These are phyloP conservation scores for Prinsepia uniflora DNA, from an alignment of 306 rosid species.

Conservation along the genomic window DNA sequence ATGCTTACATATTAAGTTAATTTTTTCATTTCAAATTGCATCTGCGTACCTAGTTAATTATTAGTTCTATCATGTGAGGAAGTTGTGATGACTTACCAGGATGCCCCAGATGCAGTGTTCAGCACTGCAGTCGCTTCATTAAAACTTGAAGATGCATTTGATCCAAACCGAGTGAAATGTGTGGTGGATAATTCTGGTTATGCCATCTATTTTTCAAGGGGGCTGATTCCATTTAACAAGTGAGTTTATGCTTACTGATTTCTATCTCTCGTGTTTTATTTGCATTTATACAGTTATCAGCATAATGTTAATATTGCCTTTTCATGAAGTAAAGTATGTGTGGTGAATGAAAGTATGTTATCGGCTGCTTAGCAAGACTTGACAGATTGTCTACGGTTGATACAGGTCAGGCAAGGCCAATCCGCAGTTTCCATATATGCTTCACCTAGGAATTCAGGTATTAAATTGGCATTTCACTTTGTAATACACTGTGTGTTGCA, in stretches of 20 bases:
- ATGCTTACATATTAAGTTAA: background rate
- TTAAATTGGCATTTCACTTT: conserved; percentile 1
- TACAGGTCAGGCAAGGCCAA: conserved; percentile 80
- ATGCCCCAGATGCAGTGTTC: conserved; percentile 96
- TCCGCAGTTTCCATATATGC: conserved; percentile 52
- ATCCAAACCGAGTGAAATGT: conserved; percentile 91
- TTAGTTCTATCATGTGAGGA: conserved; percentile 24
- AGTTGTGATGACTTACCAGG: conserved; percentile 41
- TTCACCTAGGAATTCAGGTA: conserved; percentile 84
- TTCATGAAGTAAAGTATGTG: background rate
- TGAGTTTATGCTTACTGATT: conserved; percentile 30
- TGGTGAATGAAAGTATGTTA: background rate
- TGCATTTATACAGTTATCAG: background rate
- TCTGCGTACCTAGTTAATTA: background rate
- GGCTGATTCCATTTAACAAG: conserved; percentile 92
- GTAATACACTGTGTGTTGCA: background rate
- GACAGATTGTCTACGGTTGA: conserved; percentile 22
- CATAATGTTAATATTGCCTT: background rate
- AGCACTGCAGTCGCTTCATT: conserved; percentile 94
- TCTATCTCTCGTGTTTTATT: background rate
- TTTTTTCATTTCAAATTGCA: background rate
- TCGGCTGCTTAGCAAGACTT: conserved; percentile 14
- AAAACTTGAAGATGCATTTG: conserved; percentile 78
- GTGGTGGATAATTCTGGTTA: conserved; percentile 70
- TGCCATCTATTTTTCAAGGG: conserved; percentile 94